Evolutionary conservation across 2,329 filamentous ascomycete species (phyloP), one percentile per base, ranked within the genome.

Genomic region (Beauveria scarabaeidicola): DNA sequence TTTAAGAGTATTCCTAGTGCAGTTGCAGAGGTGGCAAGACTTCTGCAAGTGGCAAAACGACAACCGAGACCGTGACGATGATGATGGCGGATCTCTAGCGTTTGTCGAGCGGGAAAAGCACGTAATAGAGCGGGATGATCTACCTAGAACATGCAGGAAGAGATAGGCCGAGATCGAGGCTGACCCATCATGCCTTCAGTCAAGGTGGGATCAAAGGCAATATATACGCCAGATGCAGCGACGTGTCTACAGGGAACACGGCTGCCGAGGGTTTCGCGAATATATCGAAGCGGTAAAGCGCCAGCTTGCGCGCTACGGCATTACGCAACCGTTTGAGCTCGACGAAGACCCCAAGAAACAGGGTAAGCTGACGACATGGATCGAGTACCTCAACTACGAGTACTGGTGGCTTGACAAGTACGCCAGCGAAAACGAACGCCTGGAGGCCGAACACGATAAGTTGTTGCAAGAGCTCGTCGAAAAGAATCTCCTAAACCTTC

Each of bases 341-440:
- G 40, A 67, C 32, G 46, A 70, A 53, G 68, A 72, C 60, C 66
- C 65, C 1, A 59, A 48, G 47, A 61, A 65, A 6, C 69, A 75
- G 55, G 68, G 71, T 48, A 64, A 68, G 59, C 61, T 73, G 27
- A 67, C 69, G 32, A 74, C 68, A 21, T 75, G 72, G 72, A 71
- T 74, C 52, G 73, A 75, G 60, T 75, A 71, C 62, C 66, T 75
- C 29, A 64, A 62, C 52, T 75, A 61, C 58, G 64, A 69, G 59
- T 65, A 66, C 51, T 66, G 64, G 64, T 66, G 63, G 59, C 59
- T 66, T 40, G 64, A 67, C 23, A 41, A 23, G 27, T 38, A 47
- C n/a, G 61, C 52, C 2, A 58, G 46, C 15, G 21, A 46, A 8
- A 53, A 67, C 15, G 61, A 69, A 54, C 59, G 62, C 5, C 60